A percentile compares a stretch with the other conserved stretches of the same genome.
Evolutionary conservation across 768 basidiomycete species (phyloP).

Genomic region (Serendipita vermifera): DNA sequence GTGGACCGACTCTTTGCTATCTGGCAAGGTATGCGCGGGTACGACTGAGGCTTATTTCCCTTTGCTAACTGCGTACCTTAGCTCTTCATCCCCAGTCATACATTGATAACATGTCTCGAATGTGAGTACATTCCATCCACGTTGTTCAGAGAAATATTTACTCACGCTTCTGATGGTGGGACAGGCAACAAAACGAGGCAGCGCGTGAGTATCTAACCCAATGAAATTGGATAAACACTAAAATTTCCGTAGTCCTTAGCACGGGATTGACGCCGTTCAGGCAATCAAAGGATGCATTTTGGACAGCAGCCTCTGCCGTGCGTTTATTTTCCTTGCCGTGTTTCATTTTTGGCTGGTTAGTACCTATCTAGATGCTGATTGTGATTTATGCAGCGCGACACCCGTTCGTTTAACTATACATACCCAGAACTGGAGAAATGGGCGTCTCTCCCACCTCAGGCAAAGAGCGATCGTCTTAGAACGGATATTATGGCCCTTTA

Average conservation of each 20-base stretch:
- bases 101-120: too few relatives aligned
- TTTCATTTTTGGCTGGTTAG: too few relatives aligned
- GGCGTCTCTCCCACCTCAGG: background rate
- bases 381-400: constrained; percentile 16
- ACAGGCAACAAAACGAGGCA: too few relatives aligned
- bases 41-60: background rate
- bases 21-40: constrained; percentile 26
- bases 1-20: constrained; percentile 40
- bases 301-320: constrained; percentile 25
- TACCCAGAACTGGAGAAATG: constrained; percentile 30
- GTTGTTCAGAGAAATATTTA: too few relatives aligned
- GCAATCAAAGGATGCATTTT: constrained; percentile 27
- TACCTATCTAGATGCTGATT: too few relatives aligned
- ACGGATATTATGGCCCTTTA: background rate
- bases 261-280: constrained; percentile 36
- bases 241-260: too few relatives aligned
- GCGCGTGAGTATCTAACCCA: too few relatives aligned
- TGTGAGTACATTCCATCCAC: too few relatives aligned
- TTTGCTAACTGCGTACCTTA: background rate
- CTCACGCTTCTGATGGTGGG: too few relatives aligned
- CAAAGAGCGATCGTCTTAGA: background rate
- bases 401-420: constrained; percentile 30
- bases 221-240: too few relatives aligned
- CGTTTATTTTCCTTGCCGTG: too few relatives aligned
- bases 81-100: constrained; percentile 33